These are phyloP conservation scores for Clathrospora elynae DNA, from an alignment of 2,329 filamentous ascomycete genomes.

Conservation along the genomic window DNA sequence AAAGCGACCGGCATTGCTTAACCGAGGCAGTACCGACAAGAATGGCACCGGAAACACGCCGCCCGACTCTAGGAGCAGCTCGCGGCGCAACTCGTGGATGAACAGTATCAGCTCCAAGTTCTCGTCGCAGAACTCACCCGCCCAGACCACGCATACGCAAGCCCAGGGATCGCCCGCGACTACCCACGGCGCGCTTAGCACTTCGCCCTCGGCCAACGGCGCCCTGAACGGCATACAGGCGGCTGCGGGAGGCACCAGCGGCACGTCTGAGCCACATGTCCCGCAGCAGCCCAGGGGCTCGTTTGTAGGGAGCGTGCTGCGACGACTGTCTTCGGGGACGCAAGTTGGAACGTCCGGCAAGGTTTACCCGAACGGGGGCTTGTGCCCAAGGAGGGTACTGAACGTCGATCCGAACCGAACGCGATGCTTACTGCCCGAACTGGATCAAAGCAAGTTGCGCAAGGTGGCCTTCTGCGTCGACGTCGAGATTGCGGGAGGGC, in stretches of 20 bases:
- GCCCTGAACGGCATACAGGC: conserved; percentile 49
- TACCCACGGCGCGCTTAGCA: conserved; percentile 54
- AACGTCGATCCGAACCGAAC: conserved; percentile 83
- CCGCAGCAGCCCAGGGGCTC: conserved; percentile 77
- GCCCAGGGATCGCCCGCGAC: conserved; percentile 45
- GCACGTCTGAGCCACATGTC: conserved; percentile 64
- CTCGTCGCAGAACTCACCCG: conserved; percentile 60
- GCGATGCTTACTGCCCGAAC: conserved; percentile 76
- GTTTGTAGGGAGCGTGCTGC: conserved; percentile 79
- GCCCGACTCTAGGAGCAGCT: conserved; percentile 34
- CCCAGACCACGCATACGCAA: conserved; percentile 41
- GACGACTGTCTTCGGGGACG: conserved; percentile 72
- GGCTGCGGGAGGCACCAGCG: conserved; percentile 30
- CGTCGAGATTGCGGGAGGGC: conserved; percentile 91
- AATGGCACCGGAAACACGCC: conserved; percentile 32
- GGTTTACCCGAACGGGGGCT: conserved; percentile 64
- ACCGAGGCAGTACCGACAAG: conserved; percentile 50
- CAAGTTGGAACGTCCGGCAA: conserved; percentile 56
- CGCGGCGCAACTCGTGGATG: conserved; percentile 82
- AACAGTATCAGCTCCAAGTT: conserved; percentile 93
- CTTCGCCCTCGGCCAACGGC: conserved; percentile 55
- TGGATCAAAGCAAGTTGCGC: conserved; percentile 79
- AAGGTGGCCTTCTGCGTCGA: conserved; percentile 96
- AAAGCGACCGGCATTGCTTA: conserved; percentile 52
- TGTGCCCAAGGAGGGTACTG: conserved; percentile 80